Conservation (phyloP, 176 grass and related monocot species). For the Triticum urartu region DNA sequence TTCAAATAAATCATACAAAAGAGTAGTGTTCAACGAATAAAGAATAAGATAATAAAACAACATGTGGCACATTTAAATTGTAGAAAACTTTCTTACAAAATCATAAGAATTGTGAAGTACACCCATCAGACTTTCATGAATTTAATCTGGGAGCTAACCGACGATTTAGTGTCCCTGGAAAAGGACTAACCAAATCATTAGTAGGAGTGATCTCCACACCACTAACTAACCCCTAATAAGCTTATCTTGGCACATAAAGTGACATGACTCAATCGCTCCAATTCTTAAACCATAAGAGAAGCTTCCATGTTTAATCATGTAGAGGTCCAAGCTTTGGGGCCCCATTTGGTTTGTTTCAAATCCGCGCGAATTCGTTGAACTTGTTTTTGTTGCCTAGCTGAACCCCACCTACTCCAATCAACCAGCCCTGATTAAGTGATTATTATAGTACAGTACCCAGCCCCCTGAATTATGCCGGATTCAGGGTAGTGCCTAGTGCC, state of each 20-base stretch:
- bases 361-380: neutral
- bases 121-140: too few species aligned
- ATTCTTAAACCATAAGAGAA: neutral
- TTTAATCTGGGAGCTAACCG: neutral
- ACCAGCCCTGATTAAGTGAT: neutral
- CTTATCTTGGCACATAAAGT: neutral
- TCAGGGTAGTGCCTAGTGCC: neutral
- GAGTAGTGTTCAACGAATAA: too few species aligned
- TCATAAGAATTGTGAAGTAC: too few species aligned
- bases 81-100: too few species aligned
- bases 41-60: too few species aligned
- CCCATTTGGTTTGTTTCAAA: neutral
- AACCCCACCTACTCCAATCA: neutral
- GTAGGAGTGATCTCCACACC: neutral
- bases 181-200: neutral
- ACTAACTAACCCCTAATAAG: neutral
- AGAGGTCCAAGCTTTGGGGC: neutral
- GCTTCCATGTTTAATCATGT: neutral
- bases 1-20: too few species aligned
- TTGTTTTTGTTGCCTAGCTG: neutral
- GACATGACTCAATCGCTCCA: neutral
- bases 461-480: conserved; percentile 9
- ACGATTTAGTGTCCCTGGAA: neutral
- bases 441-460: neutral
- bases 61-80: too few species aligned